Evolutionary conservation across 2,329 filamentous ascomycete species (phyloP), one percentile per base, ranked within the genome.

Genomic region (Fulvia fulva): DNA sequence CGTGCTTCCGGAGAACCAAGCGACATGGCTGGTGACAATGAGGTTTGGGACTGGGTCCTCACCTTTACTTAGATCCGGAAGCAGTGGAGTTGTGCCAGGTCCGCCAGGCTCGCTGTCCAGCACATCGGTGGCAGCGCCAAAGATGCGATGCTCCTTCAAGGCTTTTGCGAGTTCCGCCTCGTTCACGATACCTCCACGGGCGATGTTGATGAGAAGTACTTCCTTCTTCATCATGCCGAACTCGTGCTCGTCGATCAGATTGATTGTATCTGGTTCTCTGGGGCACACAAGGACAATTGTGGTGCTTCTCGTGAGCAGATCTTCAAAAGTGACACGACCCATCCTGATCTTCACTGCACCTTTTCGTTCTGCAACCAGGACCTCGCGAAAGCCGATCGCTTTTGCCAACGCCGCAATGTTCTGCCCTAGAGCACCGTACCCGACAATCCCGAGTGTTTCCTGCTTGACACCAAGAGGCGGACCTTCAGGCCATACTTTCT

Each of bases 21-120:
- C 63, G 8, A 62, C 57, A 56, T 65, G 63, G 28, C 53, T 57
- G 14, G 63, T 63, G 22, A 65, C 51, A 23, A 61, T 45, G 32
- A 65, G 53, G 43, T 65, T 61, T 6, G 63, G 63, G 7, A 65
- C 58, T 25, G 59, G 49, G 34, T 59, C 58, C 44, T 63, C 60
- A 2, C 60, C 60, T 57, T 61, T 64, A 32, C 52, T 60, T n/a
- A 61, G 30, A 34, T 64, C 63, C 14, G 63, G 60, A 22, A 65
- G 19, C 19, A 65, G 53, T 12, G 63, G 63, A 12, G 56, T 61
- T 0, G 56, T 52, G 7, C 63, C 63, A 0, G 63, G 63, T 14
- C 56, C 63, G 26, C 55, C 63, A 37, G 63, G 63, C 53, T 65
- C 63, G 16, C 60, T 60, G 34, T 65, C 60, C n/a, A 65, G 51